Base-by-base conservation (phyloP, 768 basidiomycete species). In the Kwoniella dejecticola region DNA sequence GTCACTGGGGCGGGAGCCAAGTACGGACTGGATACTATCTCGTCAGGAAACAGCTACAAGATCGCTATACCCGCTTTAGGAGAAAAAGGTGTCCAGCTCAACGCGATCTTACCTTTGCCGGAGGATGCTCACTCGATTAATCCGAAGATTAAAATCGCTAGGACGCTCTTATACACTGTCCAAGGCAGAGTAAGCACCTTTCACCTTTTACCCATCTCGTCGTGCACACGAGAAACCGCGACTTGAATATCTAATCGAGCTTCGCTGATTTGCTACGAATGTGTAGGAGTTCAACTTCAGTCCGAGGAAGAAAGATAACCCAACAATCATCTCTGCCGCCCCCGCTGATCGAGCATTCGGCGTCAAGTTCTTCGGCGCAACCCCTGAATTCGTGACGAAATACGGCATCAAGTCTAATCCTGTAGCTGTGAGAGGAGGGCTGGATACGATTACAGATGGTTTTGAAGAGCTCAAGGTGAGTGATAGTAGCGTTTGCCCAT, bases 211-310 rank as follows among this genome's bases (percentile, higher is more conserved):
- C 27, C n/a, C 3, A 13, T 12, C 23, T 24, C 23, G 8, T n/a
- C n/a, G n/a, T n/a, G n/a, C n/a, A n/a, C n/a, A n/a, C n/a, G n/a
- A n/a, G n/a, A n/a, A n/a, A n/a, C n/a, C n/a, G n/a, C n/a, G n/a
- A n/a, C n/a, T n/a, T n/a, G n/a, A n/a, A n/a, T n/a, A n/a, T n/a
- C n/a, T n/a, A n/a, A n/a, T n/a, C n/a, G n/a, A n/a, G n/a, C n/a
- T n/a, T n/a, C n/a, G n/a, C n/a, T n/a, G n/a, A n/a, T n/a, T n/a
- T n/a, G n/a, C n/a, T n/a, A n/a, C n/a, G n/a, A n/a, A n/a, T n/a
- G n/a, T n/a, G n/a, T 17, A 76, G 72, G 41, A 68, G 1, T 74
- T 77, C 71, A 59, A 70, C n/a, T 70, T 72, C 62, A n/a, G 63
- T 15, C 60, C 65, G 19, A 42, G 41, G 17, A 19, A 42, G 12